Evolutionary conservation across 768 basidiomycete genomes (phyloP).

Genomic region (Kwoniella heveanensis): DNA sequence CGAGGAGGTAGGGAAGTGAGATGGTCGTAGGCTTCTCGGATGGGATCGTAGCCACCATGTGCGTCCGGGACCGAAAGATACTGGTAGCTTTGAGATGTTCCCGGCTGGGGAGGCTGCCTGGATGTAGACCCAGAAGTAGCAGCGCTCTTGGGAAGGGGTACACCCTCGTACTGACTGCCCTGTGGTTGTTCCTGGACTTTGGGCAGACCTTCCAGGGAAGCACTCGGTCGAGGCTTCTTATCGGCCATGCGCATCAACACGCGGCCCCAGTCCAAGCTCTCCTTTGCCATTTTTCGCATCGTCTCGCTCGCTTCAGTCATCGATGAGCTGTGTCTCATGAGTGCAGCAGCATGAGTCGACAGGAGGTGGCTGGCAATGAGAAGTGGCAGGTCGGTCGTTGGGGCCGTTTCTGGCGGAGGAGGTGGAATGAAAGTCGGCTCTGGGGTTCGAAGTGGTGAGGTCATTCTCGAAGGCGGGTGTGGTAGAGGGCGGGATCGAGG

Average conservation of each 20-base stretch:
- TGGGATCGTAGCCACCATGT: background rate
- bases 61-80: background rate
- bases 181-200: background rate
- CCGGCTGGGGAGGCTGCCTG: background rate
- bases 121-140: background rate
- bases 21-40: conserved; percentile 10
- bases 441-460: conserved; percentile 4
- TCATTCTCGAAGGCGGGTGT: conserved; percentile 2
- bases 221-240: background rate
- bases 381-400: conserved; percentile 26
- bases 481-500: conserved; percentile 7
- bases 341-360: conserved; percentile 33
- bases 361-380: conserved; percentile 45
- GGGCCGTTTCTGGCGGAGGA: background rate
- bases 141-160: background rate
- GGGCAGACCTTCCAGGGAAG: conserved; percentile 1
- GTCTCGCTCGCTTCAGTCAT: conserved; percentile 29
- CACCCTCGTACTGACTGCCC: conserved; percentile 1
- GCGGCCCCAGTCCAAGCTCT: conserved; percentile 40
- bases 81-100: no score
- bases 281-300: conserved; percentile 36
- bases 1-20: conserved; percentile 7
- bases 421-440: conserved; percentile 15
- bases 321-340: conserved; percentile 30
- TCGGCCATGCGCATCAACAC: conserved; percentile 35